Evolutionary conservation across 371 early-diverging fungal species (phyloP).

Genomic region (Apophysomyces variabilis): DNA sequence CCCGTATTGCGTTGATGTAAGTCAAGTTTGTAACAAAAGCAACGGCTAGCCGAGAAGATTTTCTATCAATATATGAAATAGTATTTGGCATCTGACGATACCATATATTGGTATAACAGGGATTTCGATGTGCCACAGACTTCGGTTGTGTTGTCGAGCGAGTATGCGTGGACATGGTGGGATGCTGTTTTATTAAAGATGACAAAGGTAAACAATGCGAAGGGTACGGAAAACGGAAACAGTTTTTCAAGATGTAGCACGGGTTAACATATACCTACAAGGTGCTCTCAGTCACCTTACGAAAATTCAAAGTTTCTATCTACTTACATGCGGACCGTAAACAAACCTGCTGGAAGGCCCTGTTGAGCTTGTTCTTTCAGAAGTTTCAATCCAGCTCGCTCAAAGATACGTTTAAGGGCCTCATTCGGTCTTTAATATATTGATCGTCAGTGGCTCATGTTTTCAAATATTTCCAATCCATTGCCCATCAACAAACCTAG

Average conservation of each 20-base stretch:
- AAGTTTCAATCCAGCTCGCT: constrained; percentile 69
- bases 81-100: too few relatives aligned
- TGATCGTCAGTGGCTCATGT: neutral
- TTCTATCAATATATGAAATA: too few relatives aligned
- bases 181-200: neutral
- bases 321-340: constrained; percentile 84
- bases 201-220: neutral
- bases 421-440: constrained; percentile 56
- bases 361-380: constrained; percentile 77
- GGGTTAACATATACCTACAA: constrained; percentile 35
- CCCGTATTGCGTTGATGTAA: too few relatives aligned
- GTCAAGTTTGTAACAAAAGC: too few relatives aligned
- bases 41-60: too few relatives aligned
- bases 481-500: constrained; percentile 45
- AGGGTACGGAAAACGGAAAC: neutral
- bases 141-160: too few relatives aligned
- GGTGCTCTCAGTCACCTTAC: neutral
- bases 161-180: neutral
- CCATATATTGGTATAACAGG: too few relatives aligned
- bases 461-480: neutral
- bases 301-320: too few relatives aligned
- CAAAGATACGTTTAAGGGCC: constrained; percentile 72
- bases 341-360: constrained; percentile 83
- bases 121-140: too few relatives aligned
- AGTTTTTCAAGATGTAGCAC: neutral